Base-by-base conservation (phyloP, 139 green algal genomes). In the Micromonas commoda region DNA sequence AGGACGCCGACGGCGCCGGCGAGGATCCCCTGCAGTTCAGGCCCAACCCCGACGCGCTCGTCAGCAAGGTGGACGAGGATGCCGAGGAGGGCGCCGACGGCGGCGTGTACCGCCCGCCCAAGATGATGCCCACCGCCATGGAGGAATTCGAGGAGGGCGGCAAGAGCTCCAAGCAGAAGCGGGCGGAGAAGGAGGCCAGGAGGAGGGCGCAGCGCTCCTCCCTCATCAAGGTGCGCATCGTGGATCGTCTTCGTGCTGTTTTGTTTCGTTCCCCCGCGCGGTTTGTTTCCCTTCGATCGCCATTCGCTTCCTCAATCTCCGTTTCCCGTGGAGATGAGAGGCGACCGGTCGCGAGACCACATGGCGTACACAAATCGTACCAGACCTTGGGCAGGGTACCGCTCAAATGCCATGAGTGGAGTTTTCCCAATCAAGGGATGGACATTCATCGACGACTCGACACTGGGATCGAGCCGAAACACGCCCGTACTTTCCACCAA, bases 81-180 rank as follows among this genome's bases (percentile, higher is more conserved):
- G 84, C 37, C 16, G 68, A 60, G 29, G 84, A 76, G 24, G 80
- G 24, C 34, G 75, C 67, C 20, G 78, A 66, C 9, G 82, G 0
- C 23, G 92, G 89, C 31, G 82, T 92, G 66, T 99, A 99, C 86
- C 81, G 89, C 1, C 89, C 95, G 5, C 95, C 95, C 4, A 91
- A 87, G 80, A 87, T 97, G 53, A 91, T 90, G 67, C 89, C 94
- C 0, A 82, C 87, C 4, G 85, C 89, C 6, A 97, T 98, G 93
- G 89, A 87, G 83, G 32, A 83, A 86, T 38, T 53, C 64, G 34
- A 66, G 32, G 60, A 32, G 21, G 71, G 51, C 79, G 79, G 67
- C 33, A 64, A 63, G 53, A 53, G 45, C 21, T 20, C 16, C 23
- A 66, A 60, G 80, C 66, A 79, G 24, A 37, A 70, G 57, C 63